Evolutionary conservation across 768 basidiomycete genomes (phyloP), one percentile per base, ranked within the genome.

Genomic region (Naganishia onofrii): DNA sequence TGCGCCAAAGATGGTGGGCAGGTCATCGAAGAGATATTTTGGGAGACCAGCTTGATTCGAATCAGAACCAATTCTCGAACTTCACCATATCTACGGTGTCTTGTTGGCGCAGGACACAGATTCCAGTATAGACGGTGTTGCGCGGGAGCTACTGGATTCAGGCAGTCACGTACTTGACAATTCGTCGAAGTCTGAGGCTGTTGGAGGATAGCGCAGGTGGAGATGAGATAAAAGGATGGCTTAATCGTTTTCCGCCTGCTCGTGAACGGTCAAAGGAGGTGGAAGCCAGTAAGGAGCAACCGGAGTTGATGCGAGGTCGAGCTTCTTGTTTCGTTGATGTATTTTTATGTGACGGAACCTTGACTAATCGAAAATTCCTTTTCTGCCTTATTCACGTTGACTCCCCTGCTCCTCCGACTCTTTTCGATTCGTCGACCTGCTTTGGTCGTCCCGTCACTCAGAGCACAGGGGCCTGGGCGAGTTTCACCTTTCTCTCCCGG

Each of bases 401-500:
- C 9, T 42, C 42, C 42, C 42, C 2, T 15, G 42, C 7, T 42
- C 42, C 6, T 56, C 23, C 23, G 32, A 4, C 29, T 36, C 19
- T 36, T 17, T 38, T 26, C 29, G 17, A 36, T 7, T 17, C 3
- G 36, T 23, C 34, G 10, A n/a, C 10, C 21, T 19, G 9, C 60
- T 26, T 10, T 42, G 1, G 6, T 42, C 38, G 21, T 26, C 26
- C 57, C 57, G 5, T 23, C 60, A 1, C 60, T 0, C 26, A 79
- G 78, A 72, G 73, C 51, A 75, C 77, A 21, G 74, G 77, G 21
- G 54, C 75, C 17, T 67, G 77, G 42, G 71, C 78, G 9, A 32
- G 69, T n/a, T 73, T 75, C 26, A 79, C 76, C 26, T 70, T 74
- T 2, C 70, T 79, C 38, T 76, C 78, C 6, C 78, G 78, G 1